Evolutionary conservation across 352 stramenopile species (phyloP).

Genomic region (Phytophthora capsici): DNA sequence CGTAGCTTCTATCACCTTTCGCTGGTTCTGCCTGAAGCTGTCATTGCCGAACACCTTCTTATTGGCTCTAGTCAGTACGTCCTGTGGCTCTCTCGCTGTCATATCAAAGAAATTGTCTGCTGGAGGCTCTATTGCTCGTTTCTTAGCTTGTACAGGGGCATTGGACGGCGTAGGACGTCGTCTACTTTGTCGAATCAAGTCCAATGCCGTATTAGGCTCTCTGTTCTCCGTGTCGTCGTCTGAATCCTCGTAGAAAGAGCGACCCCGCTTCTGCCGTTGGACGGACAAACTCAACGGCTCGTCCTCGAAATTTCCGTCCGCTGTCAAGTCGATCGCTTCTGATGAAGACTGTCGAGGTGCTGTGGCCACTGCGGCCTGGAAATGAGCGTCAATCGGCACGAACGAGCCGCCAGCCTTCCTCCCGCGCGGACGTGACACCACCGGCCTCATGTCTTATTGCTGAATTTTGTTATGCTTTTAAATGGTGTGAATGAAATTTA

Average conservation of each 20-base stretch:
- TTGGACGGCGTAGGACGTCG: conserved; percentile 2
- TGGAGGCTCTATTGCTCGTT: conserved; percentile 20
- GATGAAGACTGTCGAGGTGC: conserved; percentile 2
- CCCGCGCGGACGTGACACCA: neutral
- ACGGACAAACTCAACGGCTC: conserved; percentile 6
- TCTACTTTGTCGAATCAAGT: conserved; percentile 47
- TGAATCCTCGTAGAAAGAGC: conserved; percentile 67
- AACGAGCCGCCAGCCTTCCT: conserved; percentile 29
- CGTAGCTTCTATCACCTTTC: conserved; percentile 92
- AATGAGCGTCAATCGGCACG: conserved; percentile 64
- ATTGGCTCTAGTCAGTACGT: conserved; percentile 67
- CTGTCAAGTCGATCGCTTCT: conserved; percentile 59
- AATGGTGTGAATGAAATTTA: no score
- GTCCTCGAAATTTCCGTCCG: conserved; percentile 15
- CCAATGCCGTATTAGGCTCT: conserved; percentile 60
- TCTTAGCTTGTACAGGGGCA: conserved; percentile 4
- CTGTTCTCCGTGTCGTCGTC: conserved; percentile 56
- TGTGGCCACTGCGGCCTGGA: conserved; percentile 41
- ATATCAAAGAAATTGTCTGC: neutral
- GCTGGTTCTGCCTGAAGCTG: conserved; percentile 92
- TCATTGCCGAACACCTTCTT: conserved; percentile 72
- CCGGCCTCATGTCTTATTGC: conserved; percentile 3
- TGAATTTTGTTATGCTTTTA: no score
- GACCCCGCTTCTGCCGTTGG: conserved; percentile 3
- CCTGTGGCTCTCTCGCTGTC: conserved; percentile 11